Evolutionary conservation across 805 yeast genomes (phyloP), one percentile per base, ranked within the genome.

Genomic region (Clavispora fructus): DNA sequence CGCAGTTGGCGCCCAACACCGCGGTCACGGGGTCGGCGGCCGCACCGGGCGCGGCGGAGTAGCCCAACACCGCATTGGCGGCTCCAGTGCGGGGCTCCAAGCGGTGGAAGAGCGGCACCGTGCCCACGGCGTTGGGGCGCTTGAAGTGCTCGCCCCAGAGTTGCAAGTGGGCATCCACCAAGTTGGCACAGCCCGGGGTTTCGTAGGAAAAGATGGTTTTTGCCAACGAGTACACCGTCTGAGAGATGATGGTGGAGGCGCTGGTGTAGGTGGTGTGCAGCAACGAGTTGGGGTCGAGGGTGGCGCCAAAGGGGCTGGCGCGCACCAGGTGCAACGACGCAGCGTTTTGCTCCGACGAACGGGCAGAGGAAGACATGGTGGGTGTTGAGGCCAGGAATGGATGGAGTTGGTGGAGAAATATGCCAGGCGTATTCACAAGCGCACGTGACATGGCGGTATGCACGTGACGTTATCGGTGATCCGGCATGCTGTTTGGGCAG

Each of bases 11-110:
- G 37, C 91, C 83, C 40, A 83, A 74, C 33, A 91, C 61, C 43
- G 50, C 83, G 72, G 58, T 76, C 50, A 63, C 56, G 25, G 64
- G 75, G 33, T 71, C 69, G 13, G 31, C 23, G 10, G 44, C 46
- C 19, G 38, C 16, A 14, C 35, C 43, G 25, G 40, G 26, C 12
- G 48, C 29, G 16, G 42, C 37, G 40, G 58, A 59, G 67, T 83
- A 91, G 33, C 97, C 97, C 42, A 87, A 69, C 40, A 92, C 75
- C 26, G 87, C 78, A 51, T 81, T 76, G 40, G 92, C 87, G 29
- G 96, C 94, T 57, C 97, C 97, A 2, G 85, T 71, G 62, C 96
- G 81, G 46, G 87, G 78, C 59, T 90, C 89, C 47, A 84, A 64
- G 52, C 77, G 69, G 59, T 80, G 72, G 54, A 84, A 65, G 44